Conservation (phyloP, 176 grass and related monocot species). For the Pontederia crassipes region DNA sequence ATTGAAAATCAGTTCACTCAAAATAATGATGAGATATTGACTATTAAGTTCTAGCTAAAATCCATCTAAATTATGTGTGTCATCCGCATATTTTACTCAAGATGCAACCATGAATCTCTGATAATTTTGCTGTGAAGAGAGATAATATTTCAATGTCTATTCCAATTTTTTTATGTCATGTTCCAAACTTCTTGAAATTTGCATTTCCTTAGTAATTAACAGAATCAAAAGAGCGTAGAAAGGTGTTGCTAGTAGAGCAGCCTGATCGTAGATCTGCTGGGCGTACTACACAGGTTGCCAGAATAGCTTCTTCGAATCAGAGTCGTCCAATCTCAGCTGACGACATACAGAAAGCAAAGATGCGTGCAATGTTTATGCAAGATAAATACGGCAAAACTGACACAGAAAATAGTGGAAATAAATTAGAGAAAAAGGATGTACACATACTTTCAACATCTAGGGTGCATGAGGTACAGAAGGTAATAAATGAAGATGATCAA, state of each 20-base stretch:
- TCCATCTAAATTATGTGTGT: too few species aligned
- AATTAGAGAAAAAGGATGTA: conserved; percentile 25
- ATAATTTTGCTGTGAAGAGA: too few species aligned
- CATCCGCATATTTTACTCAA: too few species aligned
- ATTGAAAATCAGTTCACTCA: too few species aligned
- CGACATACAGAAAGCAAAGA: conserved; percentile 98
- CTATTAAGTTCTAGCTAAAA: too few species aligned
- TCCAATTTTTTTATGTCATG: neutral
- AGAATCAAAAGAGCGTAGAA: conserved; percentile 83
- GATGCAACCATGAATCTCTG: too few species aligned
- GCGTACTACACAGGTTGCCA: conserved; percentile 47
- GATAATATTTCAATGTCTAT: neutral
- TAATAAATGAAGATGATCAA: conserved; percentile 22
- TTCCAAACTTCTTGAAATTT: conserved; percentile 1
- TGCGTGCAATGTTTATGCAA: conserved; percentile 92
- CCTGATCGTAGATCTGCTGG: conserved; percentile 46
- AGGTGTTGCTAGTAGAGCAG: conserved; percentile 80
- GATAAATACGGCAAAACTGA: conserved; percentile 81
- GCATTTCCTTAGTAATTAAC: conserved; percentile 56
- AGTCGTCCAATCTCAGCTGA: conserved; percentile 84
- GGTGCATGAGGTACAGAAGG: conserved; percentile 8
- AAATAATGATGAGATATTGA: too few species aligned
- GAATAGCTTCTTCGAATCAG: conserved; percentile 40
- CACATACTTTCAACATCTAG: conserved; percentile 11
- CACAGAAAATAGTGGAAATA: conserved; percentile 31